Percentiles rank a stretch among this genome's conserved stretches.
Conservation (phyloP, 2,329 filamentous ascomycete genomes). For the Thielaviopsis euricoi region DNA sequence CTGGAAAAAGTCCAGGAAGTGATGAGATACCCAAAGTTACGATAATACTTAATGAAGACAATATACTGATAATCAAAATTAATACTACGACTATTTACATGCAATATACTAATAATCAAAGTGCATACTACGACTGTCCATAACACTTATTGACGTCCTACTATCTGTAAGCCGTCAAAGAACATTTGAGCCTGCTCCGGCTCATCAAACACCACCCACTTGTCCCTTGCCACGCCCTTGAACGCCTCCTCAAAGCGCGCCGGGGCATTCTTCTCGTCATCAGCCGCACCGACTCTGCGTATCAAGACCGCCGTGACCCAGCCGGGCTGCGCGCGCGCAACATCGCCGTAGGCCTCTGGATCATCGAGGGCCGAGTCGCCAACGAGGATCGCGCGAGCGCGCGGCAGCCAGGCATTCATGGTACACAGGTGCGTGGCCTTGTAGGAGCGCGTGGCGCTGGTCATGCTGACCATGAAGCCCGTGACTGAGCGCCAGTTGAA, state of each 20-base stretch:
- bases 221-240: conserved; percentile 46
- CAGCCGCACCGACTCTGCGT: conserved; percentile 53
- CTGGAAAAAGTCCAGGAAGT: too few species aligned
- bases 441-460: conserved; percentile 67
- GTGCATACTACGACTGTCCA: too few species aligned
- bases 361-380: conserved; percentile 88
- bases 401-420: conserved; percentile 63
- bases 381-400: conserved; percentile 63
- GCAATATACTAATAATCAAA: background rate
- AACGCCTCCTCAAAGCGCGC: conserved; percentile 75
- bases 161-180: background rate
- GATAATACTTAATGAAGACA: too few species aligned
- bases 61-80: too few species aligned
- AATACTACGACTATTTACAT: too few species aligned
- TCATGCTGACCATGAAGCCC: conserved; percentile 64
- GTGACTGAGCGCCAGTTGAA: conserved; percentile 72
- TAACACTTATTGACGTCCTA: background rate
- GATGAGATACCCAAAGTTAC: too few species aligned
- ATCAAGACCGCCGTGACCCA: conserved; percentile 81
- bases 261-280: conserved; percentile 50
- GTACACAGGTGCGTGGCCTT: conserved; percentile 68
- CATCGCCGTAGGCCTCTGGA: conserved; percentile 74
- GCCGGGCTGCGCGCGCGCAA: conserved; percentile 48
- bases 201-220: conserved; percentile 74
- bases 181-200: conserved; percentile 26